phyloP scores from a whole-genome alignment of 1,139 yeast genomes.

The Pichia sorboxylosa region DNA sequence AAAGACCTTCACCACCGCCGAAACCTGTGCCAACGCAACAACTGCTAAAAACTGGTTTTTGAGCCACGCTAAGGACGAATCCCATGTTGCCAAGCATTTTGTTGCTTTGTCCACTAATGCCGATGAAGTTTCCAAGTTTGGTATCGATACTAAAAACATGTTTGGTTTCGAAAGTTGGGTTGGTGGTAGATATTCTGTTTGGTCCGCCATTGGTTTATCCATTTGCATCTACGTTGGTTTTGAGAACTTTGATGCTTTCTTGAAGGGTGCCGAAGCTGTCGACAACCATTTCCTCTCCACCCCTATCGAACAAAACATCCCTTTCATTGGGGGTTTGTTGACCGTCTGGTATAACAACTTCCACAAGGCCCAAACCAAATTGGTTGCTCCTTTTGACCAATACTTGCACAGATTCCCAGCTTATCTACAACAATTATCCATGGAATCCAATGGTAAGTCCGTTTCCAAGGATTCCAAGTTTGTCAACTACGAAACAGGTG shows the following conservation, averaged over 20 bases:
- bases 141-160: conserved; percentile 96
- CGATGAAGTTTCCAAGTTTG: conserved; percentile 80
- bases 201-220: conserved; percentile 97
- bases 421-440: conserved; percentile 92
- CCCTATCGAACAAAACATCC: conserved; percentile 84
- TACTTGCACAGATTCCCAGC: conserved; percentile 99
- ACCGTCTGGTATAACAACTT: conserved; percentile 98
- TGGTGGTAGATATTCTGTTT: conserved; percentile 98
- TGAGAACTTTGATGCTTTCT: conserved; percentile 82
- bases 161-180: conserved; percentile 98
- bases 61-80: conserved; percentile 45
- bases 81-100: conserved; percentile 88
- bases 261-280: conserved; percentile 95
- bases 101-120: conserved; percentile 95
- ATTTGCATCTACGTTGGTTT: conserved; percentile 90
- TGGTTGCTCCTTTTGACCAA: conserved; percentile 97
- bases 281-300: conserved; percentile 80
- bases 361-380: conserved; percentile 94
- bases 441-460: conserved; percentile 98
- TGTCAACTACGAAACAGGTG: conserved; percentile 91
- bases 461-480: conserved; percentile 86
- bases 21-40: conserved; percentile 90
- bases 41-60: conserved; percentile 94
- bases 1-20: conserved; percentile 98
- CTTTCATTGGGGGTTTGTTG: conserved; percentile 83